A percentile compares a stretch with the other conserved stretches of the same genome.
phyloP scores from a whole-genome alignment of 2,329 filamentous ascomycete species.

The Moelleriella libera region DNA sequence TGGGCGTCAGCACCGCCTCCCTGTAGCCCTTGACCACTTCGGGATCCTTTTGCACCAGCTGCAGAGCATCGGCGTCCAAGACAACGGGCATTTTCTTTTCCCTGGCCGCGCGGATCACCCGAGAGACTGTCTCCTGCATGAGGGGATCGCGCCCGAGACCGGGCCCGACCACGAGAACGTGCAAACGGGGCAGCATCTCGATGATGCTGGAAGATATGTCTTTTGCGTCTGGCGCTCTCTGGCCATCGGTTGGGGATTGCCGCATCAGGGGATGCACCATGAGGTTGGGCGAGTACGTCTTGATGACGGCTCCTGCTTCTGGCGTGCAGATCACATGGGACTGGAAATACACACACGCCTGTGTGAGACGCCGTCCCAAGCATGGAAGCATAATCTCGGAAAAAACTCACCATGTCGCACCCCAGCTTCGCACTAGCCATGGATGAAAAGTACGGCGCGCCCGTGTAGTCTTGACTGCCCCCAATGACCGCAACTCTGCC shows the following conservation, averaged over 20 bases:
- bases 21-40: constrained; percentile 67
- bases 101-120: constrained; percentile 66
- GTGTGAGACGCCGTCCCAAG: not conserved
- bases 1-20: constrained; percentile 82
- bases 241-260: constrained; percentile 37
- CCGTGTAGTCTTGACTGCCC: constrained; percentile 90
- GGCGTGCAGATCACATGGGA: constrained; percentile 94
- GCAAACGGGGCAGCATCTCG: constrained; percentile 70
- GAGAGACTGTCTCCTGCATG: constrained; percentile 76
- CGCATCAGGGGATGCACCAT: constrained; percentile 98
- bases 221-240: constrained; percentile 37
- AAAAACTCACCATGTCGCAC: constrained; percentile 61
- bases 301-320: constrained; percentile 76
- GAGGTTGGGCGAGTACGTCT: constrained; percentile 92
- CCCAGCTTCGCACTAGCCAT: constrained; percentile 89
- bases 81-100: constrained; percentile 64
- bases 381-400: not conserved
- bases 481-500: constrained; percentile 89
- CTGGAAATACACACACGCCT: constrained; percentile 23
- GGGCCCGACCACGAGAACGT: constrained; percentile 86
- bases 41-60: constrained; percentile 61
- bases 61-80: constrained; percentile 80
- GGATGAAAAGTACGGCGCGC: constrained; percentile 93
- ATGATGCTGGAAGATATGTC: constrained; percentile 55
- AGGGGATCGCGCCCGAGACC: constrained; percentile 79